Percentiles rank a stretch among this genome's conserved stretches.
These are phyloP conservation scores for Phytophthora fragariaefolia DNA, from an alignment of 352 stramenopile species.

Conservation along the genomic window DNA sequence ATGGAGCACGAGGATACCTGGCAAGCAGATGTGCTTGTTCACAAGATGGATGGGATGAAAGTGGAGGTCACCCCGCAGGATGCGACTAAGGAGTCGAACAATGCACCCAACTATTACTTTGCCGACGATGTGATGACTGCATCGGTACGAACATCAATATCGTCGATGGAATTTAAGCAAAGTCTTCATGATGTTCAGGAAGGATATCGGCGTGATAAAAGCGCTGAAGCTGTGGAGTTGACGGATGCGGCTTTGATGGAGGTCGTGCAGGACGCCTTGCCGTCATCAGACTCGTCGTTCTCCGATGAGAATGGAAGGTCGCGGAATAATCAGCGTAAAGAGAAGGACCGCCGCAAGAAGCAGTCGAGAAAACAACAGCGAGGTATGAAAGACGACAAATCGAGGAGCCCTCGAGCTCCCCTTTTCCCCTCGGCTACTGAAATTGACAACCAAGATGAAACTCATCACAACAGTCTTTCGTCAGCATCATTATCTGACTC, in stretches of 20 bases:
- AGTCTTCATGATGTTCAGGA: constrained; percentile 8
- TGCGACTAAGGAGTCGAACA: constrained; percentile 3
- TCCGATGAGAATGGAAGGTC: constrained; percentile 2
- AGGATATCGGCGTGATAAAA: neutral
- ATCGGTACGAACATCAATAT: constrained; percentile 17
- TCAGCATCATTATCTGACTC: neutral
- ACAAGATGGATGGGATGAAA: constrained; percentile 16
- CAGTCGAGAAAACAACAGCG: constrained; percentile 18
- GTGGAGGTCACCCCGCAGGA: constrained; percentile 10
- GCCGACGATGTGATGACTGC: constrained; percentile 26
- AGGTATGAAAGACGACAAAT: constrained; percentile 10
- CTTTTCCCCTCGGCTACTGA: constrained; percentile 12
- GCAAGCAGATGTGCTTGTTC: constrained; percentile 7
- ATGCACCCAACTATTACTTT: constrained; percentile 6
- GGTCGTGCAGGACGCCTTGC: constrained; percentile 47
- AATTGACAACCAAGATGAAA: neutral
- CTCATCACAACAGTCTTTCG: neutral
- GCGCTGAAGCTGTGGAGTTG: constrained; percentile 19
- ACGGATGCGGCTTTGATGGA: constrained; percentile 9
- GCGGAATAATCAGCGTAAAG: constrained; percentile 4
- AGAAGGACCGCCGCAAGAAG: constrained; percentile 16
- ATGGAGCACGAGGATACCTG: constrained; percentile 30
- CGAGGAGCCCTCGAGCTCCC: neutral
- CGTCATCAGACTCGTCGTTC: constrained; percentile 41
- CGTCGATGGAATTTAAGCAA: constrained; percentile 8